A percentile compares a stretch with the other conserved stretches of the same genome.
These are phyloP conservation scores for Spiromastix sp. DNA, from an alignment of 2,329 filamentous ascomycete species.

Conservation along the genomic window DNA sequence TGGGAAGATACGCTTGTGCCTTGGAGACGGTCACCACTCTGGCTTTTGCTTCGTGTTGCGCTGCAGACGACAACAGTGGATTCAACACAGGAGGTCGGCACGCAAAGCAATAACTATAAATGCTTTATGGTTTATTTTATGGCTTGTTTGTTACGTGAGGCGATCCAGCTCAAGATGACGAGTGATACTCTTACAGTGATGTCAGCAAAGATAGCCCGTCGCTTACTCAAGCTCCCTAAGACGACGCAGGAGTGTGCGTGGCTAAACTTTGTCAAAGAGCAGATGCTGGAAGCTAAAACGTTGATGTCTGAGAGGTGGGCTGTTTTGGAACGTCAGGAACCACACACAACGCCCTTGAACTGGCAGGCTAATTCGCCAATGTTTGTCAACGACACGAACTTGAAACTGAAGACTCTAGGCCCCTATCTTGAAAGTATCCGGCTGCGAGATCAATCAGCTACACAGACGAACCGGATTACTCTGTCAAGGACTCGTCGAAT, in stretches of 20 bases:
- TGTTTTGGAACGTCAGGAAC: background rate
- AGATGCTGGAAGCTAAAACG: background rate
- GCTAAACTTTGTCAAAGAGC: background rate
- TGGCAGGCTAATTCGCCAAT: background rate
- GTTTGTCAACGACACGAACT: constrained; percentile 1
- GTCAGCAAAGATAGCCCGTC: constrained; percentile 31
- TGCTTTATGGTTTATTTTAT: constrained; percentile 40
- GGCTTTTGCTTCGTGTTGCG: constrained; percentile 45
- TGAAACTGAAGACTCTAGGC: background rate
- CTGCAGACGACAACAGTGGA: constrained; percentile 38
- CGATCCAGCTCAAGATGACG: constrained; percentile 5
- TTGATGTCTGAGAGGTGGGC: background rate
- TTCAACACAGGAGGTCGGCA: constrained; percentile 29
- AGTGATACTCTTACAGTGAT: constrained; percentile 28
- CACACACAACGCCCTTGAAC: background rate
- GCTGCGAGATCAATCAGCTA: too few relatives aligned
- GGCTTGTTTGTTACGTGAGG: constrained; percentile 22
- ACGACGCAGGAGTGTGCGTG: background rate
- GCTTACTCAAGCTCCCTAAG: constrained; percentile 28
- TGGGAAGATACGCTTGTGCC: constrained; percentile 28
- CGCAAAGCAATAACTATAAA: constrained; percentile 38
- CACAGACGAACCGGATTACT: too few relatives aligned
- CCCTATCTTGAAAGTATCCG: background rate
- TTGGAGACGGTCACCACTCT: constrained; percentile 45
- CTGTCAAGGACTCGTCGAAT: too few relatives aligned